Base-by-base conservation (phyloP, 1,284 basidiomycete genomes). In the Tilletia indica region DNA sequence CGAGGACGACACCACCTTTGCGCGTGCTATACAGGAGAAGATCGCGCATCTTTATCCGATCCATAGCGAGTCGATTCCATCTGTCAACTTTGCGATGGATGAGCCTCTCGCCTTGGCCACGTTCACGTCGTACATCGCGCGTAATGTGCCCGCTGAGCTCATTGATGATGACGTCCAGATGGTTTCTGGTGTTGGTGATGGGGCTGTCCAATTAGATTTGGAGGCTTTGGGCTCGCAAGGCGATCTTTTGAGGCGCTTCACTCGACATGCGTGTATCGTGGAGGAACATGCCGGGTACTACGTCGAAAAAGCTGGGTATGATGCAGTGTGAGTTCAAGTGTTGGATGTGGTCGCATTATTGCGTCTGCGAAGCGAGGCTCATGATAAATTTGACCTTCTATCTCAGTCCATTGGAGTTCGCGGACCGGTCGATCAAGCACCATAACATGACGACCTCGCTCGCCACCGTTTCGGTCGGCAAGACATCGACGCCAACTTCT, bases 51-150 rank as follows among this genome's bases (percentile, higher is more conserved):
- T 81, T 1, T 69, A 72, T 16, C 71, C 67, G 2, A 54, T 81
- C 64, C 80, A 81, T 66, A 73, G 75, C 12, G 80, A 81, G 63
- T 72, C 76, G 4, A 73, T 81, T 38, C 80, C 79, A 0, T 67
- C 48, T 4, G 71, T 70, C 8, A 73, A 76, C 9, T 78, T 76
- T 68, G 75, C 77, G 76, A 72, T 81, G 47, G 80, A 81, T 38
- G 72, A 73, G 64, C 70, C 77, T 11, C 68, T 74, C 34, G 73
- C 79, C 19, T 70, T 81, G 39, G 77, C 79, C 5, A 70, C 78
- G 1, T 72, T 81, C 42, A 75, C 77, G 38, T 71, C 73, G 4
- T 79, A 76, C 67, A 68, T 80, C 12, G 76, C 75, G 9, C 71
- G 76, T 38, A 66, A 63, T 31, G 58, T 63, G 14, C 58, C 75